phyloP scores from a whole-genome alignment of 2,329 filamentous ascomycete genomes.

The Aspergillus puulaauensis region DNA sequence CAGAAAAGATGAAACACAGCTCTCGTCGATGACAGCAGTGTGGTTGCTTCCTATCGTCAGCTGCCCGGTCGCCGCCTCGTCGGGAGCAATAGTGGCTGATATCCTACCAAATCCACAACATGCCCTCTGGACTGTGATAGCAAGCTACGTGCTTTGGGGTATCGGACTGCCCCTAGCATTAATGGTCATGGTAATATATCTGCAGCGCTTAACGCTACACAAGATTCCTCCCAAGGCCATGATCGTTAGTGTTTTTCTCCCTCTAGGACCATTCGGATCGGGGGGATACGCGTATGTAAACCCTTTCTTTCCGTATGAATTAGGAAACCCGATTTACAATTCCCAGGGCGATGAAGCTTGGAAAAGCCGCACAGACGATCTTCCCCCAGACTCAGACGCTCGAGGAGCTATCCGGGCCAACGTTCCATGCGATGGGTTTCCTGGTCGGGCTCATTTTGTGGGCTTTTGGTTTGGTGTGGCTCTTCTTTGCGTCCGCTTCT shows the following conservation, averaged over 20 bases:
- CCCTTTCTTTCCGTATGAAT: constrained; percentile 2
- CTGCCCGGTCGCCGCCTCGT: constrained; percentile 64
- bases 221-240: constrained; percentile 67
- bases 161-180: constrained; percentile 62
- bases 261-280: constrained; percentile 66
- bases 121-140: constrained; percentile 63
- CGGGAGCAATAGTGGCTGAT: constrained; percentile 63
- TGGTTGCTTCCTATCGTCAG: constrained; percentile 68
- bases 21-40: constrained; percentile 63
- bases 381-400: constrained; percentile 37
- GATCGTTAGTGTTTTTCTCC: constrained; percentile 68
- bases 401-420: constrained; percentile 28
- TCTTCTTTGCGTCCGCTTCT: constrained; percentile 39
- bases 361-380: constrained; percentile 45
- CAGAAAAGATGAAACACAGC: constrained; percentile 24
- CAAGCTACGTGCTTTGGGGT: constrained; percentile 70
- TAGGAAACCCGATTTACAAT: neutral
- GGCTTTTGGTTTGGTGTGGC: constrained; percentile 42
- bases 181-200: constrained; percentile 67
- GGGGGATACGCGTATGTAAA: constrained; percentile 55
- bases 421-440: constrained; percentile 37
- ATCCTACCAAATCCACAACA: constrained; percentile 56
- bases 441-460: constrained; percentile 39
- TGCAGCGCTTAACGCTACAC: constrained; percentile 66
- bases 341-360: constrained; percentile 48